Evolutionary conservation across 345 rosid genomes (phyloP).

Genomic region (Erucastrum elatum): DNA sequence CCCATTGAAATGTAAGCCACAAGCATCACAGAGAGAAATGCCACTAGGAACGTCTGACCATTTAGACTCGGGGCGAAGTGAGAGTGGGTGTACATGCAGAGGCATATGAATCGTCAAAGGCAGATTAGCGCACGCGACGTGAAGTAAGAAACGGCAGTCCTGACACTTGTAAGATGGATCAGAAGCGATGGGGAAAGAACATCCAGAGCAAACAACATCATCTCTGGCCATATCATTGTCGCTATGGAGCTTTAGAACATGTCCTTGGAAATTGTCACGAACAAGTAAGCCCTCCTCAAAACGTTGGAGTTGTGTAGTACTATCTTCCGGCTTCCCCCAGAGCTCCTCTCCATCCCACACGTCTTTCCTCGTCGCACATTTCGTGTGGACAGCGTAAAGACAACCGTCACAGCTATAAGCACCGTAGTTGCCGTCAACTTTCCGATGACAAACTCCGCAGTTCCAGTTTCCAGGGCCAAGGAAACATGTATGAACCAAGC

Average conservation of each 20-base stretch:
- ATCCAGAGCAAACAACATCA: not conserved
- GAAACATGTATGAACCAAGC: not conserved
- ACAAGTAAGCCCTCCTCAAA: not conserved
- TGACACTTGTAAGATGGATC: not conserved
- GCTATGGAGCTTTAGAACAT: not conserved
- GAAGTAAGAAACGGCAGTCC: not conserved
- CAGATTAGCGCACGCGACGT: not conserved
- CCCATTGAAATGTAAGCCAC: not conserved
- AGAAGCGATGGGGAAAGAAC: not conserved
- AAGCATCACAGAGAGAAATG: not conserved
- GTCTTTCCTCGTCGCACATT: not conserved
- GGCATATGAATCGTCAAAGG: not conserved
- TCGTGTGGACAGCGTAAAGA: not conserved
- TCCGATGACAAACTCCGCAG: not conserved
- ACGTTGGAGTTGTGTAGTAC: no score
- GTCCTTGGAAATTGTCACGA: not conserved
- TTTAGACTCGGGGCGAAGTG: not conserved
- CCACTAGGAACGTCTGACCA: not conserved
- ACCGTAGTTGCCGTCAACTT: not conserved
- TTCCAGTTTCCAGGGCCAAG: not conserved
- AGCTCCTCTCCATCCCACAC: not conserved
- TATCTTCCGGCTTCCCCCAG: not conserved
- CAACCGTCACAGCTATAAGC: not conserved
- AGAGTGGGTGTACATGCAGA: constrained; percentile 3
- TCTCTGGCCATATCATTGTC: not conserved